Base-by-base conservation (phyloP, 2,329 filamentous ascomycete species). In the Dryadomyces quercus-mongolicae region DNA sequence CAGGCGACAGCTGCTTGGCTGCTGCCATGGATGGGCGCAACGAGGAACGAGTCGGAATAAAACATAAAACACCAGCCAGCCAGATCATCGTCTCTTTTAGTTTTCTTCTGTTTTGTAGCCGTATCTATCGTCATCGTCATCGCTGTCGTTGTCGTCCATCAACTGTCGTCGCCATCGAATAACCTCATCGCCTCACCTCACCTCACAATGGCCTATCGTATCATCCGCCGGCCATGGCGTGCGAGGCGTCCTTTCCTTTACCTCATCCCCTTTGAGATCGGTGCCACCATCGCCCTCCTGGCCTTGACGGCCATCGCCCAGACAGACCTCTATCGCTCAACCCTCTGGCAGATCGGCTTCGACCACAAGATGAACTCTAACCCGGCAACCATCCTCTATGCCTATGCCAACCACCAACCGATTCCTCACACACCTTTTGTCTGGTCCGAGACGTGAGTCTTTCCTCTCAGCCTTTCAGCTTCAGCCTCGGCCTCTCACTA, bases 361-460 rank as follows among this genome's bases (percentile, higher is more conserved):
- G 75, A 84, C 53, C 73, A 86, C 64, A 78, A 80, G 57, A 86
- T 86, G 73, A 91, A 91, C 69, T 89, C 85, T 57, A 82, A 81
- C 61, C 86, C 87, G 15, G 76, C 71, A 57, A 78, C 84, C 62
- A 72, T 88, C 18, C 68, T 89, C 38, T 90, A 87, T 67, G 83
- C 84, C 38, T 84, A 85, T 63, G 85, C 85, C 52, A 91, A 91
- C 64, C 78, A 88, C 64, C 68, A 73, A 53, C 75, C 82, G 0
- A 69, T 83, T 15, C 81, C 82, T 1, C 72, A 73, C 38, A 71
- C 80, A 10, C 85, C 87, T 1, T 70, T 90, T 53, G 77, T 90
- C 15, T 92, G 87, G 87, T 85, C 84, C 57, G 70, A 74, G 63
- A 78, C 77, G 86, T 91, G 67, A 71, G 85, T 78, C 12, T 25